Base-by-base conservation (phyloP, 768 basidiomycete species). In the Mycena rebaudengoi region DNA sequence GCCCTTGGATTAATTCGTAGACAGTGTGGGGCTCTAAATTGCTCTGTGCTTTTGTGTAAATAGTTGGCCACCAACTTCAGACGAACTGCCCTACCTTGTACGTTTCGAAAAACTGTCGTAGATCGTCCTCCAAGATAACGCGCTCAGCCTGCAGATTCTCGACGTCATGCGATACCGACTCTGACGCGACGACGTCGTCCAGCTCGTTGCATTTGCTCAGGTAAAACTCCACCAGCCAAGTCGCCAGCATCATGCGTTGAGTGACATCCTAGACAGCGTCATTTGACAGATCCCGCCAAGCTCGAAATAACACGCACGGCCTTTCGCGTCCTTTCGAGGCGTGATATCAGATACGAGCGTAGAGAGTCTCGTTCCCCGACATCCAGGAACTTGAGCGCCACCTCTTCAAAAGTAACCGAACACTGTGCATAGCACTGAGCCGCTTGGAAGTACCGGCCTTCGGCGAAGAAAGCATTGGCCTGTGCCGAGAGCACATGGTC, bases 171-270 rank as follows among this genome's bases (percentile, higher is more conserved):
- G 91, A 87, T 14, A 88, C 83, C 1, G 88, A 88, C 75, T 96
- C 95, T 0, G 96, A 93, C 0, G 95, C 95, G 26, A 96, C 88
- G 18, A 96, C 83, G 72, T 99, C 98, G 71, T 99, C 98, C 51
- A 99, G 80, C 64, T 97, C 94, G 71, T 98, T 97, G 75, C 94
- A 95, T 80, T 98, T 99, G 77, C 92, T 92, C 16, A 99, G 87
- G 73, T 96, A 98, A 67, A 99, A 95, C 76, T 99, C 98, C 29
- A 98, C 91, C 13, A 99, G 88, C 98, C 98, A 99, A 0, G 96
- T 98, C 18, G 98, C 96, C 20, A 99, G 80, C 89, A 99, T 95
- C 91, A 96, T 96, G 39, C 98, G 86, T 74, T 98, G 96, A 0
- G 95, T 96, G 37, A 92, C 69, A 70, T 98, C 95, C 96, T 98